Conservation (phyloP, 805 yeast species). For the Candida anglica region DNA sequence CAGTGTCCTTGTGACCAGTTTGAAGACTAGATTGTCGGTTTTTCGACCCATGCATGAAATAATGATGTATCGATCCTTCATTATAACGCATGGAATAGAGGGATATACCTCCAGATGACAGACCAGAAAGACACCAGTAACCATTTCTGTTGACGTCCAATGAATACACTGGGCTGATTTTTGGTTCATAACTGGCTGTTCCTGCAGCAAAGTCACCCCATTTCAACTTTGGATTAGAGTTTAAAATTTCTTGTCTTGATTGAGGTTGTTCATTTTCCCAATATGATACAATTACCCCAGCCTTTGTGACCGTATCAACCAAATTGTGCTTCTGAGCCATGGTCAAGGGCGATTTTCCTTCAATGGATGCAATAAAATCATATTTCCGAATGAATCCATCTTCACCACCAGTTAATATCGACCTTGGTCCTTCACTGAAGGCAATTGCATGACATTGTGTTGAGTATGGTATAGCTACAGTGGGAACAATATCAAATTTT, state of each 20-base stretch:
- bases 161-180: conserved; percentile 81
- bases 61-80: conserved; percentile 80
- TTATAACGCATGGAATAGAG: conserved; percentile 76
- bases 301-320: conserved; percentile 79
- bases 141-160: conserved; percentile 81
- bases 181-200: conserved; percentile 48
- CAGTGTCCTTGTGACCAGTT: conserved; percentile 64
- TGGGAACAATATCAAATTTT: conserved; percentile 70
- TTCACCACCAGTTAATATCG: conserved; percentile 91
- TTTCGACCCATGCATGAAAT: conserved; percentile 44
- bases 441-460: conserved; percentile 75
- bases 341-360: conserved; percentile 82
- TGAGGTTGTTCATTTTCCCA: conserved; percentile 97
- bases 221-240: conserved; percentile 32
- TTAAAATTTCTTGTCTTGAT: conserved; percentile 33
- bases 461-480: conserved; percentile 83
- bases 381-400: conserved; percentile 92
- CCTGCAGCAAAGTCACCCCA: conserved; percentile 33
- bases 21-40: conserved; percentile 14
- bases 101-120: conserved; percentile 80
- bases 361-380: conserved; percentile 80
- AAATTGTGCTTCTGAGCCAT: conserved; percentile 87
- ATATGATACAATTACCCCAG: conserved; percentile 77
- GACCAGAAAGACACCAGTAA: conserved; percentile 80
- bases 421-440: conserved; percentile 73